phyloP scores from a whole-genome alignment of 352 stramenopile species.

The Phytophthora multivora region DNA sequence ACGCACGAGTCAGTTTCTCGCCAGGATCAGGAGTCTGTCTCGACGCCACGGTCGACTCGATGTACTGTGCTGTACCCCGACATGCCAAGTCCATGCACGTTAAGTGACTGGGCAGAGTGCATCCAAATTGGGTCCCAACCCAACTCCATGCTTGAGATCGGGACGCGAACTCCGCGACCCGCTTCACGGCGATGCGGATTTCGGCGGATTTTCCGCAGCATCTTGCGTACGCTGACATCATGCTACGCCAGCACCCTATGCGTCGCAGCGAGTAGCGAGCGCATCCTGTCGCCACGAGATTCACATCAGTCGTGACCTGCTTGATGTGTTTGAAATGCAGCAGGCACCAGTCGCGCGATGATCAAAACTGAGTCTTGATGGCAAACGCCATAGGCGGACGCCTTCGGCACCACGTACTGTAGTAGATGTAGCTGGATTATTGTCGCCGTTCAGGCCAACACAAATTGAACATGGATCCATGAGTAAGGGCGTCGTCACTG shows the following conservation, averaged over 20 bases:
- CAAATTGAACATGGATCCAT: not conserved
- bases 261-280: no score
- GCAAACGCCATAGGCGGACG: not conserved
- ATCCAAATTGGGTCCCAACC: no score
- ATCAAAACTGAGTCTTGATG: conserved; percentile 1
- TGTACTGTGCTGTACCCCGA: conserved; percentile 27
- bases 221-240: not conserved
- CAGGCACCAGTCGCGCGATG: not conserved
- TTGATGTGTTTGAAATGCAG: no score
- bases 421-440: conserved; percentile 8
- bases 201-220: conserved; percentile 19
- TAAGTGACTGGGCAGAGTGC: conserved; percentile 12
- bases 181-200: not conserved
- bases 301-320: no score
- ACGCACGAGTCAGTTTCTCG: conserved; percentile 19
- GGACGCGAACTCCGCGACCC: no score
- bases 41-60: conserved; percentile 16
- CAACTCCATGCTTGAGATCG: not conserved
- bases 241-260: no score
- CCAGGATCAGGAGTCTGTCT: not conserved
- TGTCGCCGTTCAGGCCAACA: not conserved
- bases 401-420: not conserved
- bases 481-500: no score
- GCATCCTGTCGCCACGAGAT: conserved; percentile 7
- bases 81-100: conserved; percentile 30